phyloP scores from a whole-genome alignment of 73 alveolate species.

The Symbiodinium pilosum region DNA sequence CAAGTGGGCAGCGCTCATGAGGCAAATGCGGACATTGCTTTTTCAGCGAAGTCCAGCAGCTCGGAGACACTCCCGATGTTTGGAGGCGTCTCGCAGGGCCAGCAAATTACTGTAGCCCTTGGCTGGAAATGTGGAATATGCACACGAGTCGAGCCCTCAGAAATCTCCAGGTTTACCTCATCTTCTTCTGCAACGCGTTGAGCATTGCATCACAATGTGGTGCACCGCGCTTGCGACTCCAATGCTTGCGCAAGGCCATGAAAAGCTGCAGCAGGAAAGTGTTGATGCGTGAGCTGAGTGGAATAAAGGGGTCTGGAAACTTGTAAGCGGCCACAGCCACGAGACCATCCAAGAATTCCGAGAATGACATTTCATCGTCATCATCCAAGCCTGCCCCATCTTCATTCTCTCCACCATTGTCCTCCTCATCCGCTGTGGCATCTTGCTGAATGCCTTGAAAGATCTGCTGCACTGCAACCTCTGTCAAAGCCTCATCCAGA shows the following conservation, averaged over 20 bases:
- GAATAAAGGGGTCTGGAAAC: constrained; percentile 74
- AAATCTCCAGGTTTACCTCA: neutral
- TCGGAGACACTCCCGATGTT: neutral
- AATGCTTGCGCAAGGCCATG: constrained; percentile 70
- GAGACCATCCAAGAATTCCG: constrained; percentile 90
- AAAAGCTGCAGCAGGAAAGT: constrained; percentile 88
- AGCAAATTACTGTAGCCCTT: neutral
- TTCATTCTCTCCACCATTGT: neutral
- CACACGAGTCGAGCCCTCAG: neutral
- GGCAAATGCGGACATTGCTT: too few relatives aligned
- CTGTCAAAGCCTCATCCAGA: constrained; percentile 44
- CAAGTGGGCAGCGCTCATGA: too few relatives aligned
- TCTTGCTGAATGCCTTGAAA: constrained; percentile 79
- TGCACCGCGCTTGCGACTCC: constrained; percentile 93
- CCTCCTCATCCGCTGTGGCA: constrained; percentile 40
- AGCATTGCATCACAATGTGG: constrained; percentile 71
- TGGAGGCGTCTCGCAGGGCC: neutral
- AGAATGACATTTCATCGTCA: constrained; percentile 70
- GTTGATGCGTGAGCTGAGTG: constrained; percentile 74
- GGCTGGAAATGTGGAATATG: neutral
- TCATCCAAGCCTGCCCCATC: constrained; percentile 45
- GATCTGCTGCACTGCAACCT: constrained; percentile 77
- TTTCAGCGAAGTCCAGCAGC: neutral
- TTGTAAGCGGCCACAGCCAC: constrained; percentile 20
- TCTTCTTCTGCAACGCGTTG: constrained; percentile 79